Evolutionary conservation across 129 eudicot genomes (phyloP).

Genomic region (Pseudognaphalium luteoalbum): DNA sequence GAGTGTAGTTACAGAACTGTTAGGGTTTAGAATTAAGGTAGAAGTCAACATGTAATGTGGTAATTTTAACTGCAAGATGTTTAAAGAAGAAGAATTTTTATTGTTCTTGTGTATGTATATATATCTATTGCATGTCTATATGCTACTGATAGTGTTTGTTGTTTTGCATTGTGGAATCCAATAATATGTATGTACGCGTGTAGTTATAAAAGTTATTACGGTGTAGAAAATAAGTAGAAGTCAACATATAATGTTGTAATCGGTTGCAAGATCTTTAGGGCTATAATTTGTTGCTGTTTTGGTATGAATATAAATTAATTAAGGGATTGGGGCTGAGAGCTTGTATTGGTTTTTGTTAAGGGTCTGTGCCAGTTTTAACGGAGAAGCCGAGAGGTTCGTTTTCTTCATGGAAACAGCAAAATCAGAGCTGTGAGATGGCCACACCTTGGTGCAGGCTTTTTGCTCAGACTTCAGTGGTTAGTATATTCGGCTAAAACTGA

Average conservation of each 20-base stretch:
- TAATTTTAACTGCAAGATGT: background rate
- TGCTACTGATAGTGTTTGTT: background rate
- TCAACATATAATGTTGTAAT: background rate
- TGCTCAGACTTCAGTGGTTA: constrained; percentile 60
- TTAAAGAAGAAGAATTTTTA: background rate
- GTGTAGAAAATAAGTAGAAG: constrained; percentile 6
- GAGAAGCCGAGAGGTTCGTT: constrained; percentile 50
- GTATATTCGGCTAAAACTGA: constrained; percentile 9
- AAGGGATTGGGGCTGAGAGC: constrained; percentile 1
- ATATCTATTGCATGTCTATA: background rate
- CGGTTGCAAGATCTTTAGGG: background rate
- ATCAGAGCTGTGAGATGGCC: constrained; percentile 35
- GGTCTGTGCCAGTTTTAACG: constrained; percentile 43
- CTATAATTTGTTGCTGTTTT: background rate
- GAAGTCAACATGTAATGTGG: background rate
- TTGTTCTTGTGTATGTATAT: background rate
- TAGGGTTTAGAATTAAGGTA: constrained; percentile 22
- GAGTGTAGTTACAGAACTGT: constrained; percentile 13
- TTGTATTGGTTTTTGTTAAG: constrained; percentile 34
- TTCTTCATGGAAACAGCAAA: constrained; percentile 56
- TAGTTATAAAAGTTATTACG: constrained; percentile 7
- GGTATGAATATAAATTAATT: constrained; percentile 1
- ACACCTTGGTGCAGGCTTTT: constrained; percentile 82
- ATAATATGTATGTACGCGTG: background rate
- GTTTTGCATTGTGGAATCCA: constrained; percentile 13